phyloP scores from a whole-genome alignment of 176 grass and related monocot species.

The Juncus inflexus region DNA sequence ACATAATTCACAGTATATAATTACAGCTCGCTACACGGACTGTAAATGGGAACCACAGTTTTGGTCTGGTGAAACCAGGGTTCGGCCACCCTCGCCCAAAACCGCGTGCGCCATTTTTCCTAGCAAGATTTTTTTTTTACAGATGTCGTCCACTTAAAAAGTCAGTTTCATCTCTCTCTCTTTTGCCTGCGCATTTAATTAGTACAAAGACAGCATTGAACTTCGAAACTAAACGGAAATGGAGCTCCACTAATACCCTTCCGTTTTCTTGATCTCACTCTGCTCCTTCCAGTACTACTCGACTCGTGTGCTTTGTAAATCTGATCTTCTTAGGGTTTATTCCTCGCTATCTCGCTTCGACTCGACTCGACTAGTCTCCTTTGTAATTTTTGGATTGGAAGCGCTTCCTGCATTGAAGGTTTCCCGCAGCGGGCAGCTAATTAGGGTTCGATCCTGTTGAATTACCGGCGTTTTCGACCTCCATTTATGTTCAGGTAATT shows the following conservation, averaged over 20 bases:
- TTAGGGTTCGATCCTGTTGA: background rate
- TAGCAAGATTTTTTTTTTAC: background rate
- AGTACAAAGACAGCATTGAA: conserved; percentile 24
- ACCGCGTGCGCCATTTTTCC: conserved; percentile 17
- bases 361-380: background rate
- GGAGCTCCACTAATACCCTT: too few relatives aligned
- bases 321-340: conserved; percentile 29
- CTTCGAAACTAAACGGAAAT: too few relatives aligned
- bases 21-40: too few relatives aligned
- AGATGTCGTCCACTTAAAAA: background rate
- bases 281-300: too few relatives aligned
- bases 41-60: too few relatives aligned
- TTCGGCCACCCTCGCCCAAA: background rate
- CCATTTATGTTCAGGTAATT: conserved; percentile 8
- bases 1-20: too few relatives aligned
- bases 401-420: background rate
- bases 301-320: too few relatives aligned
- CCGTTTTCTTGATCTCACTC: too few relatives aligned
- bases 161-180: background rate
- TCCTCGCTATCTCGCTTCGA: background rate
- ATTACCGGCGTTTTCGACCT: conserved; percentile 1
- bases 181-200: conserved; percentile 14
- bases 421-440: background rate
- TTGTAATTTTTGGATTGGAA: background rate
- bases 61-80: too few relatives aligned